These are phyloP conservation scores for Hyaloscypha bicolor DNA, from an alignment of 495 filamentous ascomycete genomes.

Conservation along the genomic window DNA sequence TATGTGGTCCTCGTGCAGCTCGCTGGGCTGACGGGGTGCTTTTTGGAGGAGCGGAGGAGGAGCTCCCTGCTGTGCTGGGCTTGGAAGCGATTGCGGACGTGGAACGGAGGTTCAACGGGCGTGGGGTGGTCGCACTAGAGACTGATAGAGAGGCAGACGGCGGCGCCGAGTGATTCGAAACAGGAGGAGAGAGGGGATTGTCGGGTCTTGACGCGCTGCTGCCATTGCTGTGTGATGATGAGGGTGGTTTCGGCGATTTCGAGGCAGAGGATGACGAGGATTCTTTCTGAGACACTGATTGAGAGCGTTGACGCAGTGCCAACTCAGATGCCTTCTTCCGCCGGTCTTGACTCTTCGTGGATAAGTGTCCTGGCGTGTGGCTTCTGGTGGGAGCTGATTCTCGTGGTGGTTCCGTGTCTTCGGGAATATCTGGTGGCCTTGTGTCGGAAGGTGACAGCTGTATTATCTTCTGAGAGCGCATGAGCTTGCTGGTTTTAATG, in stretches of 20 bases:
- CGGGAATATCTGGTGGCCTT: constrained; percentile 34
- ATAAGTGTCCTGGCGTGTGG: constrained; percentile 57
- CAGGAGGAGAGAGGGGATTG: constrained; percentile 24
- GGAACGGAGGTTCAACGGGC: constrained; percentile 43
- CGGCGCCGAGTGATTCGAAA: constrained; percentile 8
- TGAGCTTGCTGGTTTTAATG: constrained; percentile 37
- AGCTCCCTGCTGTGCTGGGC: constrained; percentile 27
- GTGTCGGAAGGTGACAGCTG: constrained; percentile 36
- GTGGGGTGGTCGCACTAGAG: constrained; percentile 12
- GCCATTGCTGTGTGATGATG: constrained; percentile 22
- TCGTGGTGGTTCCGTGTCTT: constrained; percentile 34
- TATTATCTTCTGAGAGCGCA: constrained; percentile 47
- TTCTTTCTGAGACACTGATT: constrained; percentile 40
- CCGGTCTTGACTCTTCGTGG: constrained; percentile 49
- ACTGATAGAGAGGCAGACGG: constrained; percentile 9
- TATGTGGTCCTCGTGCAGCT: constrained; percentile 38
- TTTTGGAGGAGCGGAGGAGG: constrained; percentile 25
- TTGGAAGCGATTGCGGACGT: constrained; percentile 54
- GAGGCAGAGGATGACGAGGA: constrained; percentile 35
- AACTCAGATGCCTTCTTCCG: constrained; percentile 48
- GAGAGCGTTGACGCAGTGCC: constrained; percentile 51
- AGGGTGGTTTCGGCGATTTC: constrained; percentile 33
- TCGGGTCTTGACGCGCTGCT: constrained; percentile 18
- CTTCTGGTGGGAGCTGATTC: constrained; percentile 40
- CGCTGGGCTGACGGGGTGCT: constrained; percentile 25